Base-by-base conservation (phyloP, 306 rosid species). In the Pyrus communis region DNA sequence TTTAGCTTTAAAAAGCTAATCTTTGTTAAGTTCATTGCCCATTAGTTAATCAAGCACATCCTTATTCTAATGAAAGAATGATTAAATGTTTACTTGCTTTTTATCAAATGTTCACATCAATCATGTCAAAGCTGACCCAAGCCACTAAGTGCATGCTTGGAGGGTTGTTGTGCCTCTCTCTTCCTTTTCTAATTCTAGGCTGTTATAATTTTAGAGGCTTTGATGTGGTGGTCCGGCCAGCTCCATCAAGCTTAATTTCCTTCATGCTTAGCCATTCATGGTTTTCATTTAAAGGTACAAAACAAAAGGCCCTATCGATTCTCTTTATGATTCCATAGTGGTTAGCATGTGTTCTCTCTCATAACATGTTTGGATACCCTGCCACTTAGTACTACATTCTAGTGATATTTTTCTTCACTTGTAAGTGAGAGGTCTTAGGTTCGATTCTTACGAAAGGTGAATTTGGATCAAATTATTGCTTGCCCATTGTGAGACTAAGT, bases 151-250 rank as follows among this genome's bases (percentile, higher is more conserved):
- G 84, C 93, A 84, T 89, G 93, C 85, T 82, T 67, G 65, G 40
- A 35, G 45, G 40, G 85, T 75, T 62, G 87, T 85, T 19, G 86
- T 86, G 78, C 80, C 78, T 7, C 27, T 4, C 80, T 27, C 79
- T 42, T 52, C 63, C 60, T 87, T 84, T 51, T 13, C 19, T 51
- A 17, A 51, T 82, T 81, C 83, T 82, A 69, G 61, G 77, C 78
- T 89, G 81, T 83, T 85, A 7, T n/a, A 78, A 73, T 55, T 68
- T 7, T 77, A 69, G 85, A 62, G 77, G 57, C 71, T 54, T 77
- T 69, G 31, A 84, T 67, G 86, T 67, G 84, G 92, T 82, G 92
- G 96, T 83, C 93, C 92, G 59, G 84, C 82, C 86, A 83, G 85
- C 87, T 83, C 74, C 77, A 70, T 35, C 85, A 75, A 85, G 23